These are phyloP conservation scores for Entophlyctis helioformis DNA, from an alignment of 192 early-diverging fungal species.

Conservation along the genomic window DNA sequence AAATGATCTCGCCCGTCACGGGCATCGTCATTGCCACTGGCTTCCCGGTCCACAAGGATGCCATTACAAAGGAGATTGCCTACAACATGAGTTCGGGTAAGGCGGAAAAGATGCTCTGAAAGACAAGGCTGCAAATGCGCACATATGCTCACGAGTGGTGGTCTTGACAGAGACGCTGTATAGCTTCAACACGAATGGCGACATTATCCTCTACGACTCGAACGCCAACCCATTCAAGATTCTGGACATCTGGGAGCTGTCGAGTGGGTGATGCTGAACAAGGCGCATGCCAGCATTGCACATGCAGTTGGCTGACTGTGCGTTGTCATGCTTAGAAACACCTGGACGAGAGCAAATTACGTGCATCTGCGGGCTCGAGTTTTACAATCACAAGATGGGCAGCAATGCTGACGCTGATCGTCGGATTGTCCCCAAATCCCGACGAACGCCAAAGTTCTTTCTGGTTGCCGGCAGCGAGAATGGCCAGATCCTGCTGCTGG, in stretches of 20 bases:
- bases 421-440: too few species aligned
- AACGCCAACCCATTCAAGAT: constrained; percentile 23
- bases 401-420: too few species aligned
- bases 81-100: constrained; percentile 22
- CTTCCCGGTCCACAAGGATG: constrained; percentile 30
- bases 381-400: constrained; percentile 8
- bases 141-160: not conserved
- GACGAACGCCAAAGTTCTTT: too few species aligned
- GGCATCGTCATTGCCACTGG: constrained; percentile 21
- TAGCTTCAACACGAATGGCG: constrained; percentile 15
- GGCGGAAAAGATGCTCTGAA: not conserved
- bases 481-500: constrained; percentile 23
- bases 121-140: not conserved
- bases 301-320: too few species aligned
- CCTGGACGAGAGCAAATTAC: constrained; percentile 14
- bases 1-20: constrained; percentile 30
- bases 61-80: constrained; percentile 9
- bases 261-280: constrained; percentile 4
- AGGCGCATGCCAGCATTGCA: too few species aligned
- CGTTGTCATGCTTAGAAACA: too few species aligned
- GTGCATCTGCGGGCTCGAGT: constrained; percentile 16
- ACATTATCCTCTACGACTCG: constrained; percentile 26
- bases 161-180: constrained; percentile 13
- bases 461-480: constrained; percentile 18
- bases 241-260: constrained; percentile 21